phyloP scores from a whole-genome alignment of 192 early-diverging fungal species.

The Gorgonomyces haynaldii region DNA sequence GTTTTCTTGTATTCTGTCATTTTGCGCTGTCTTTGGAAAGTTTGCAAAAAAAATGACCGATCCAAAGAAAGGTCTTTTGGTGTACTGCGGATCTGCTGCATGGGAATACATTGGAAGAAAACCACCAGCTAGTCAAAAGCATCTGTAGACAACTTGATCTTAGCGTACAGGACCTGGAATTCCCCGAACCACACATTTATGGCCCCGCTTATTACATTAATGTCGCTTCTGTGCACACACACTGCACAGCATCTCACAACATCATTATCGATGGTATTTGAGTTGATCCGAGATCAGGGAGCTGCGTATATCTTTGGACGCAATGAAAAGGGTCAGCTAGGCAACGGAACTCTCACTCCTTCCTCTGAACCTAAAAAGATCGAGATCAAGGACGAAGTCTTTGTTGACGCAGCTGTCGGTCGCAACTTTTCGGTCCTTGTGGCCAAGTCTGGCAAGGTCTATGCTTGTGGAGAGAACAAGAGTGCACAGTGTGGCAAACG shows the following conservation, averaged over 20 bases:
- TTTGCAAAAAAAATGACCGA: constrained; percentile 7
- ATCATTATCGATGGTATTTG: neutral
- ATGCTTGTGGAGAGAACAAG: neutral
- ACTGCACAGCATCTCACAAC: neutral
- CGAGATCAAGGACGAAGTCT: neutral
- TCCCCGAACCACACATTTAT: neutral
- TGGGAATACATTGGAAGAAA: constrained; percentile 2
- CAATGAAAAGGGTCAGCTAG: constrained; percentile 1
- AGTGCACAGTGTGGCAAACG: too few species aligned
- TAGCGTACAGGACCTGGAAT: neutral
- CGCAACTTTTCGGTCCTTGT: neutral
- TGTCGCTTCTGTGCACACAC: neutral
- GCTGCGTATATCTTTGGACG: neutral
- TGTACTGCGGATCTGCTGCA: neutral
- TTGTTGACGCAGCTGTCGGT: neutral
- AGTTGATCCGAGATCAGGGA: neutral
- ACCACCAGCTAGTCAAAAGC: neutral
- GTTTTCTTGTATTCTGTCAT: constrained; percentile 1
- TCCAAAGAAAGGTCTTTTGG: too few species aligned
- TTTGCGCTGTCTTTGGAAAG: neutral
- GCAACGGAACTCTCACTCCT: neutral
- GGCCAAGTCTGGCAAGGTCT: neutral
- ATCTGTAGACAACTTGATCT: neutral
- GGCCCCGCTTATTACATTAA: neutral
- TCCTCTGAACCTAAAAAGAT: neutral